A percentile compares a stretch with the other conserved stretches of the same genome.
These are phyloP conservation scores for Vigna angularis DNA, from an alignment of 306 rosid genomes.

Conservation along the genomic window DNA sequence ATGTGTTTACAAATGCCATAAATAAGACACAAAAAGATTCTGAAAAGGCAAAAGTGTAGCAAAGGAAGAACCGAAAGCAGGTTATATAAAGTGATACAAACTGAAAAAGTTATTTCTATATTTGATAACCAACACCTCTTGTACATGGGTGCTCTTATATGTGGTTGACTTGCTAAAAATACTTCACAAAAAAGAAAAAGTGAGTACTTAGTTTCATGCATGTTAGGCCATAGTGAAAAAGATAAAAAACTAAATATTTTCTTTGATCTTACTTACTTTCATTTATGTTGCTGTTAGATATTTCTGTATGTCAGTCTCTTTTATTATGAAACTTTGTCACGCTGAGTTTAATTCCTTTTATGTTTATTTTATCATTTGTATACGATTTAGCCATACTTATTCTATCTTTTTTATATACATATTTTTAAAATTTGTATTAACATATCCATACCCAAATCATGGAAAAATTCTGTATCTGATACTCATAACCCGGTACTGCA, in stretches of 20 bases:
- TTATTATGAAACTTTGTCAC: not conserved
- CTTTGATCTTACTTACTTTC: not conserved
- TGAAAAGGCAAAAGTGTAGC: not conserved
- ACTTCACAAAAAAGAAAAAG: not conserved
- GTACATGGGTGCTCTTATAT: not conserved
- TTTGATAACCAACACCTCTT: slow-evolving; percentile 18
- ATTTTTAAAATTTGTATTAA: not conserved
- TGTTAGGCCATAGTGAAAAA: not conserved
- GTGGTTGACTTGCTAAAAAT: not conserved
- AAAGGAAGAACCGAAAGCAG: slow-evolving; percentile 23
- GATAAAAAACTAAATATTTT: not conserved
- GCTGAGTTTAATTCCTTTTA: not conserved
- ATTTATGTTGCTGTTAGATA: not conserved
- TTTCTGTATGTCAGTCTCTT: not conserved
- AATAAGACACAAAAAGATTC: slow-evolving; percentile 27
- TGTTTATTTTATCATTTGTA: too few relatives aligned
- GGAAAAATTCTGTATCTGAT: not conserved
- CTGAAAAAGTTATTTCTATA: slow-evolving; percentile 28
- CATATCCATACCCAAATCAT: not conserved
- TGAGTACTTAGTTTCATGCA: not conserved
- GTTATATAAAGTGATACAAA: slow-evolving; percentile 28
- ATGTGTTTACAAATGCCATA: slow-evolving; percentile 21
- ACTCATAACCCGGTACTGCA: not conserved
- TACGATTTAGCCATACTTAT: not conserved
- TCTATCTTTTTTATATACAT: not conserved